Percentiles rank a stretch among this genome's conserved stretches.
Conservation (phyloP, 352 stramenopile genomes). For the Globisporangium okanoganense region DNA sequence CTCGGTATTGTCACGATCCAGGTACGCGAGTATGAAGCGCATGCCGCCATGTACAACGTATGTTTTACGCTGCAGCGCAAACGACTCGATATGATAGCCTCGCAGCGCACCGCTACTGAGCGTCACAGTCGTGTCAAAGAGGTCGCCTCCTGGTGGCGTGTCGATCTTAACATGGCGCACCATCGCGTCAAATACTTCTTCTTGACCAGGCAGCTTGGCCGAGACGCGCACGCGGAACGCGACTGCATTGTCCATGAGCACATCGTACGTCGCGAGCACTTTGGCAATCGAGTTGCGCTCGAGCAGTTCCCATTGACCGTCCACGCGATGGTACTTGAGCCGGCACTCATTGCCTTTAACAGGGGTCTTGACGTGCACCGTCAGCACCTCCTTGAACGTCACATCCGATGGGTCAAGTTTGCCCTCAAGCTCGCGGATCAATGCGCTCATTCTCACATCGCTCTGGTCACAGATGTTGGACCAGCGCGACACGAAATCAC, state of each 20-base stretch:
- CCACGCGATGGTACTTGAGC: slow-evolving; percentile 37
- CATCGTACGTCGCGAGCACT: slow-evolving; percentile 21
- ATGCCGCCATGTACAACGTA: neutral
- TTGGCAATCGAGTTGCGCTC: slow-evolving; percentile 9
- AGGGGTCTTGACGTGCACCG: neutral
- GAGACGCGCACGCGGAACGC: slow-evolving; percentile 7
- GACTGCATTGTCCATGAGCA: neutral
- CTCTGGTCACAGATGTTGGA: slow-evolving; percentile 2
- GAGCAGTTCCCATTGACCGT: slow-evolving; percentile 29
- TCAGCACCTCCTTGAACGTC: slow-evolving; percentile 1
- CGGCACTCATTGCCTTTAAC: neutral
- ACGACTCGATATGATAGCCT: neutral
- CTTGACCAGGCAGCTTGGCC: neutral
- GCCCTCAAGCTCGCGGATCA: neutral
- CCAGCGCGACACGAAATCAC: slow-evolving; percentile 12
- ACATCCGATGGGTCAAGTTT: neutral
- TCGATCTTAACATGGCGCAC: neutral
- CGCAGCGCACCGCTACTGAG: neutral
- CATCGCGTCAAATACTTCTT: neutral
- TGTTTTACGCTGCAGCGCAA: neutral
- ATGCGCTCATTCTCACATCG: neutral
- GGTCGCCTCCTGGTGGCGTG: neutral
- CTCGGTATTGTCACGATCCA: neutral
- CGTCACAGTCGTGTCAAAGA: neutral
- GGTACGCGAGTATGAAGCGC: slow-evolving; percentile 4